phyloP scores from a whole-genome alignment of 2,329 filamentous ascomycete genomes.

The Cordyceps cicadae region DNA sequence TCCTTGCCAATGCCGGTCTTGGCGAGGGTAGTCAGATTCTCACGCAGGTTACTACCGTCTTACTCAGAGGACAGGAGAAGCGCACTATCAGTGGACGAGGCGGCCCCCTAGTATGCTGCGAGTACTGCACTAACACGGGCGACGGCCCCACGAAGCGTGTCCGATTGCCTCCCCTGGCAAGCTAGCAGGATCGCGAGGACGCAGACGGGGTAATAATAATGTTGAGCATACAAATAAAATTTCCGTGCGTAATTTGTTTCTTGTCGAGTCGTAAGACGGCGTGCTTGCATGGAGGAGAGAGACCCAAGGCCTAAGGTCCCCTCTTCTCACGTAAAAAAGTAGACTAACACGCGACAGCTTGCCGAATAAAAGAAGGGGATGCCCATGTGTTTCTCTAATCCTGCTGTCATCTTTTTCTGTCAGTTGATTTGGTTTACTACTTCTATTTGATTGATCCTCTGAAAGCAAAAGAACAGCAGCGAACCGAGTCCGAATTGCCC shows the following conservation, averaged over 20 bases:
- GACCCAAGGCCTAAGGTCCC: neutral
- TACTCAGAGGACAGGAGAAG: slow-evolving; percentile 6
- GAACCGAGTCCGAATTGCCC: neutral
- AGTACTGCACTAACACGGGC: slow-evolving; percentile 4
- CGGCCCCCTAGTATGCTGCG: neutral
- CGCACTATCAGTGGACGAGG: neutral
- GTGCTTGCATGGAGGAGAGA: neutral
- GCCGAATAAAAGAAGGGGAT: neutral
- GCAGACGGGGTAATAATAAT: neutral
- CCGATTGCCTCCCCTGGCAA: neutral
- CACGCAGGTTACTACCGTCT: slow-evolving; percentile 11
- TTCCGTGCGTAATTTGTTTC: neutral
- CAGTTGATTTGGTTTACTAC: neutral
- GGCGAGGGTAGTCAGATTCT: slow-evolving; percentile 6
- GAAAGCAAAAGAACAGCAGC: neutral
- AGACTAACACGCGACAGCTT: slow-evolving; percentile 5
- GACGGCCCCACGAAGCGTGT: neutral
- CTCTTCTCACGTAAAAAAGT: slow-evolving; percentile 11
- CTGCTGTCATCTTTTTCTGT: neutral
- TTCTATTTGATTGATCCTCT: neutral
- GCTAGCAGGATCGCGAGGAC: slow-evolving; percentile 4
- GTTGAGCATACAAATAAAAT: neutral
- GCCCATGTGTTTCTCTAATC: neutral
- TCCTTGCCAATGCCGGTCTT: neutral
- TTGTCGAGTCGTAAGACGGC: neutral